Percentiles rank a stretch among this genome's conserved stretches.
Evolutionary conservation across 2,329 filamentous ascomycete species (phyloP).

Genomic region (Pyrenochaeta sp.): DNA sequence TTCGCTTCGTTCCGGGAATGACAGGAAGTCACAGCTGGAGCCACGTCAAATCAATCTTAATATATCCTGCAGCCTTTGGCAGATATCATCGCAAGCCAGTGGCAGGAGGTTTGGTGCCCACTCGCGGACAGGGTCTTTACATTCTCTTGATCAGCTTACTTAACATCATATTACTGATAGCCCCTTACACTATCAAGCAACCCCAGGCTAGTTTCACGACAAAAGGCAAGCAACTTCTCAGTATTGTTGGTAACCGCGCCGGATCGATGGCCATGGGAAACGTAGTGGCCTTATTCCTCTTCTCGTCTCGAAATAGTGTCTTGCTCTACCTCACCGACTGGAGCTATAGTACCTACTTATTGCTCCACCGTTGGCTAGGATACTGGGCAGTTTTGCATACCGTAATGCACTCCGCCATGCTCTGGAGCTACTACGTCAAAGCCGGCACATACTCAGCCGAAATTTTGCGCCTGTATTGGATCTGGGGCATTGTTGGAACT

Average conservation of each 20-base stretch:
- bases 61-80: slow-evolving; percentile 18
- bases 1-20: slow-evolving; percentile 11
- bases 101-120: slow-evolving; percentile 47
- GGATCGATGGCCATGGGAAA: slow-evolving; percentile 42
- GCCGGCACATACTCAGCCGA: slow-evolving; percentile 23
- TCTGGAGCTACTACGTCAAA: slow-evolving; percentile 25
- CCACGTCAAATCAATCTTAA: slow-evolving; percentile 23
- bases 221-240: slow-evolving; percentile 53
- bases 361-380: slow-evolving; percentile 43
- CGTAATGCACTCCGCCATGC: slow-evolving; percentile 19
- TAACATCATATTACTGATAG: slow-evolving; percentile 16
- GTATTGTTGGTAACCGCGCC: slow-evolving; percentile 42
- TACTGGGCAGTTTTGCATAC: slow-evolving; percentile 23
- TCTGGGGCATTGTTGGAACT: slow-evolving; percentile 49
- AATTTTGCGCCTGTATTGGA: slow-evolving; percentile 36
- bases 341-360: slow-evolving; percentile 46
- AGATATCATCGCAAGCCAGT: slow-evolving; percentile 16
- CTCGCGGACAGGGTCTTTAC: slow-evolving; percentile 55
- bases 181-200: slow-evolving; percentile 8
- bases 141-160: slow-evolving; percentile 38
- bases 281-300: slow-evolving; percentile 39
- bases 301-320: slow-evolving; percentile 45
- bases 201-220: slow-evolving; percentile 35
- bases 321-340: slow-evolving; percentile 48
- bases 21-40: slow-evolving; percentile 34